A percentile compares a stretch with the other conserved stretches of the same genome.
These are phyloP conservation scores for Diplodia corticola DNA, from an alignment of 2,329 filamentous ascomycete species.

Conservation along the genomic window DNA sequence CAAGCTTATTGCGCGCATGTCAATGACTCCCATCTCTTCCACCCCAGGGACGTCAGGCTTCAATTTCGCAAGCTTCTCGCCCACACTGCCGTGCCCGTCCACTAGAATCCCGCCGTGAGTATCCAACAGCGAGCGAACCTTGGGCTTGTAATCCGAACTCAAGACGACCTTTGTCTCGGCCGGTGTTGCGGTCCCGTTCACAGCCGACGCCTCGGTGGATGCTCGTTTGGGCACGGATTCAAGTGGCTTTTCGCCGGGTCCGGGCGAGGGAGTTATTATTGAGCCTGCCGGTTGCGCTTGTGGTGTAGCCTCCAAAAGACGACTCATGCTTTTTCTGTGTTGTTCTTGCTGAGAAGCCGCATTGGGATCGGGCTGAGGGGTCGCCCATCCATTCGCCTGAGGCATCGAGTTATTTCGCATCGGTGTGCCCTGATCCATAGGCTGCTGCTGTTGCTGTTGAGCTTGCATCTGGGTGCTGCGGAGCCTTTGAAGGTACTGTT, in stretches of 20 bases:
- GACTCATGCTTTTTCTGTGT: slow-evolving; percentile 41
- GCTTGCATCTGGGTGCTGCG: slow-evolving; percentile 17
- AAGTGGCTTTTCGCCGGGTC: slow-evolving; percentile 31
- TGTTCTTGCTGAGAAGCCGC: slow-evolving; percentile 26
- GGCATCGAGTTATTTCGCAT: slow-evolving; percentile 23
- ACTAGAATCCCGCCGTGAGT: slow-evolving; percentile 73
- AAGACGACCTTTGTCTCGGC: slow-evolving; percentile 24
- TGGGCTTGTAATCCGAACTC: slow-evolving; percentile 27
- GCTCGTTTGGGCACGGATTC: slow-evolving; percentile 22
- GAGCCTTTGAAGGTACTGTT: slow-evolving; percentile 27
- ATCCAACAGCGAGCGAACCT: slow-evolving; percentile 46
- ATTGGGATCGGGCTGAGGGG: slow-evolving; percentile 44
- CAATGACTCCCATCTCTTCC: slow-evolving; percentile 80
- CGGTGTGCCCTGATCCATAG: slow-evolving; percentile 16
- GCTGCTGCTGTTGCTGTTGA: slow-evolving; percentile 11
- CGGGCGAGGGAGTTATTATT: slow-evolving; percentile 33
- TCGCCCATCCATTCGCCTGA: slow-evolving; percentile 47
- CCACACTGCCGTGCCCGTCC: slow-evolving; percentile 62
- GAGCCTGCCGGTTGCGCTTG: slow-evolving; percentile 31
- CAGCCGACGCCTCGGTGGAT: slow-evolving; percentile 25
- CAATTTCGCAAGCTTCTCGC: slow-evolving; percentile 64
- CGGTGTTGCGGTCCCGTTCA: slow-evolving; percentile 25
- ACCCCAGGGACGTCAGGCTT: slow-evolving; percentile 75
- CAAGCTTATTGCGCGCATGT: slow-evolving; percentile 85
- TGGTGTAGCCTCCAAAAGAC: slow-evolving; percentile 39